Evolutionary conservation across 305 asterid genomes (phyloP), one percentile per base, ranked within the genome.

Genomic region (Coffea humblotiana): DNA sequence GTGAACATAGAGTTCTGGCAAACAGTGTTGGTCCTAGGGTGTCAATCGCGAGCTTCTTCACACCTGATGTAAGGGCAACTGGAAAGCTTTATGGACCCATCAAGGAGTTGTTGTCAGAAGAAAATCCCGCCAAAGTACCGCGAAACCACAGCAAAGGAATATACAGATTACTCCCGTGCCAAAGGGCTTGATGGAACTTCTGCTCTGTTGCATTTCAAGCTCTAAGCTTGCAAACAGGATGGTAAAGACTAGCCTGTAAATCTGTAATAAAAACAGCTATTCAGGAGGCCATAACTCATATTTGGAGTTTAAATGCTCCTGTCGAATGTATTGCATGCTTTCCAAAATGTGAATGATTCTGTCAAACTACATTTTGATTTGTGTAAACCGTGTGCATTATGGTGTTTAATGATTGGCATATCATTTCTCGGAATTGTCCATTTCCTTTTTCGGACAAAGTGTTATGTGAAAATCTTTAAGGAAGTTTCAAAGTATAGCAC

Each of bases 1-100:
- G 43, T n/a, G 81, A 79, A 60, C 86, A 82, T 19, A 86, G 84
- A 77, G 86, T 84, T 23, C n/a, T 86, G 43, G 82, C 89, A 71
- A 82, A 80, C 25, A 37, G 48, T 14, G 82, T 78, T 21, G 83
- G 88, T 58, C 89, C 89, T 18, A 86, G 87, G 67, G 58, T 85
- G 14, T 83, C 89, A 60, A 77, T 81, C 0, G 85, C 87, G 4
- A 64, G 76, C 76, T 81, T 83, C 80, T 79, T 83, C 13, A 45
- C 72, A 29, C 72, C 87, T 12, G 74, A 77, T 21, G 7, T 11
- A 8, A 9, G 61, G 27, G 69, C 73, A 18, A 61, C 71, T 1
- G 29, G 70, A 3, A 84, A 58, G 71, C 9, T 84, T 29, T 82
- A 67, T 29, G 86, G 75, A 52, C 87, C 89, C 3, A 84, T 86